Evolutionary conservation across 1,284 basidiomycete species (phyloP).

Genomic region (Vanrija sp.): DNA sequence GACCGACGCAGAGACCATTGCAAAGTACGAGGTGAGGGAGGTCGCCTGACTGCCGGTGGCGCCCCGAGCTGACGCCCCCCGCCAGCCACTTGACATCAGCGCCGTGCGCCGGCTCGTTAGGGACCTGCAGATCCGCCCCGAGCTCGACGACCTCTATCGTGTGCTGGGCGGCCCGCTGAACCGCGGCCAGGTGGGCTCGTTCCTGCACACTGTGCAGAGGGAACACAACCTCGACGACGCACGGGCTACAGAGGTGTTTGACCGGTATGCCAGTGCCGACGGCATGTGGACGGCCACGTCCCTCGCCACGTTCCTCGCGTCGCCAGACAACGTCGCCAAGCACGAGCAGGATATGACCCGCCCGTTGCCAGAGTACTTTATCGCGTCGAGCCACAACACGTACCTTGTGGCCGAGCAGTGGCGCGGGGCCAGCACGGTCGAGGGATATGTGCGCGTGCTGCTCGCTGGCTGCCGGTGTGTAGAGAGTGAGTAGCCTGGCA

Average conservation of each 20-base stretch:
- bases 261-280: constrained; percentile 16
- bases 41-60: not conserved
- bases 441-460: constrained; percentile 91
- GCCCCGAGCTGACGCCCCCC: not conserved
- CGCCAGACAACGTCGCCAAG: constrained; percentile 60
- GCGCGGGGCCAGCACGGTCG: constrained; percentile 86
- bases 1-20: not conserved
- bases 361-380: constrained; percentile 82
- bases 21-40: constrained; percentile 10
- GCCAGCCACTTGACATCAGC: constrained; percentile 57
- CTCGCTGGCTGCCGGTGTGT: constrained; percentile 88
- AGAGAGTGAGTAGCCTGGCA: constrained; percentile 61
- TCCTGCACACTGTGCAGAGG: constrained; percentile 66
- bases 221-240: constrained; percentile 46
- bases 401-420: constrained; percentile 94
- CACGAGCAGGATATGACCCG: constrained; percentile 66
- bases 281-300: constrained; percentile 33
- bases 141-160: constrained; percentile 67
- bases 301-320: constrained; percentile 69
- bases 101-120: constrained; percentile 85
- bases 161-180: constrained; percentile 1
- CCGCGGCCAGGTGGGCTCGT: constrained; percentile 59
- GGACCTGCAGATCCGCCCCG: constrained; percentile 74
- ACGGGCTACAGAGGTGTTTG: constrained; percentile 20
- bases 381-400: constrained; percentile 95